Percentiles rank a stretch among this genome's conserved stretches.
phyloP scores from a whole-genome alignment of 140 eudicot genomes.

The Oenanthe javanica region DNA sequence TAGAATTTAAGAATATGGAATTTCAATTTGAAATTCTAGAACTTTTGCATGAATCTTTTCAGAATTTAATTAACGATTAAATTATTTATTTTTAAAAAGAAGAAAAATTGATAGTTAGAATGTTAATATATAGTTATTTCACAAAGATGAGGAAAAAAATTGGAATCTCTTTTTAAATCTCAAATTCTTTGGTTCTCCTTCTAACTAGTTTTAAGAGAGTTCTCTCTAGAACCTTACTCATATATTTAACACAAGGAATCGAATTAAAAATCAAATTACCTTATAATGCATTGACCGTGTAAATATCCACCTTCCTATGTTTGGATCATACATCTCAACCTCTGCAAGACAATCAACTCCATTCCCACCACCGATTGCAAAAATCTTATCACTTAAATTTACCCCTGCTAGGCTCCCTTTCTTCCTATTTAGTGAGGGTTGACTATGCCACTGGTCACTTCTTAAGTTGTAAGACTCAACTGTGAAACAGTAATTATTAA shows the following conservation, averaged over 20 bases:
- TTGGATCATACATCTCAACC: constrained; percentile 60
- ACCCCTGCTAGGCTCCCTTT: constrained; percentile 57
- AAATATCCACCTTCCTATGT: constrained; percentile 46
- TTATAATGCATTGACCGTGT: constrained; percentile 49
- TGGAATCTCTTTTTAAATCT: no score
- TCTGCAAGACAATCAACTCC: constrained; percentile 43
- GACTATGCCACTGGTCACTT: constrained; percentile 40
- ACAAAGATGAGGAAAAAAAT: no score
- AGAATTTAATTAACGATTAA: no score
- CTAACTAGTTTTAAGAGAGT: no score
- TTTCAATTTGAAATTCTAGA: no score
- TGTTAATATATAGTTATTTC: no score
- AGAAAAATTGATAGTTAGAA: no score
- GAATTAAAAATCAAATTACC: constrained; percentile 26
- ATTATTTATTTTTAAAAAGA: no score
- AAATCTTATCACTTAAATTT: constrained; percentile 39
- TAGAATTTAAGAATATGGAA: no score
- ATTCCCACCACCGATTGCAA: constrained; percentile 65
- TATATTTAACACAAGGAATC: not conserved
- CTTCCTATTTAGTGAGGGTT: constrained; percentile 42
- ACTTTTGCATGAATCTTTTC: no score
- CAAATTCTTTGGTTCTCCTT: no score
- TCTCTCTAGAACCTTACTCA: not conserved
- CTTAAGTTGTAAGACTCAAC: constrained; percentile 35
- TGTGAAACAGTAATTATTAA: not conserved